These are phyloP conservation scores for Metschnikowia orientalis DNA, from an alignment of 805 yeast species.

Conservation along the genomic window DNA sequence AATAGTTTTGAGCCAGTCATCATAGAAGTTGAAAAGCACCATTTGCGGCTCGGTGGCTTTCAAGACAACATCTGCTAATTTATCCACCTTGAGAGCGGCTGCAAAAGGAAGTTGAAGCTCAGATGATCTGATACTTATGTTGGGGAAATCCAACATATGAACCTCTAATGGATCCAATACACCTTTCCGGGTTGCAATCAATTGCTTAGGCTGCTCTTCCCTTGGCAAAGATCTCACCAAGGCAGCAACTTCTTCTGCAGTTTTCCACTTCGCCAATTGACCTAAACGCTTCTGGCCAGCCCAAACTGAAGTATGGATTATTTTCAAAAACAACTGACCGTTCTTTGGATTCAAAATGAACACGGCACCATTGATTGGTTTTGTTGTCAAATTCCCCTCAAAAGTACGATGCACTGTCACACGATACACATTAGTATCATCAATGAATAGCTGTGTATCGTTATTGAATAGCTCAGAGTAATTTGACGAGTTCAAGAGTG, in stretches of 20 bases:
- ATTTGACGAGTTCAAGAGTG: constrained; percentile 82
- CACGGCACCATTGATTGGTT: constrained; percentile 89
- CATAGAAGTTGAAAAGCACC: constrained; percentile 87
- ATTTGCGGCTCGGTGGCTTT: constrained; percentile 90
- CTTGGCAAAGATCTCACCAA: constrained; percentile 80
- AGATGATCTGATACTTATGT: constrained; percentile 81
- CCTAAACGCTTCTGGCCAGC: constrained; percentile 93
- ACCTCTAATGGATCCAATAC: constrained; percentile 93
- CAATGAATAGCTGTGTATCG: constrained; percentile 81
- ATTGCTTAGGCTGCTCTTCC: constrained; percentile 92
- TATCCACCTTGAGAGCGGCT: constrained; percentile 77
- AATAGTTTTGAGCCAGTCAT: constrained; percentile 79
- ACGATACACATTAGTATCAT: constrained; percentile 91
- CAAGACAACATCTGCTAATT: constrained; percentile 70
- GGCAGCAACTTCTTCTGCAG: constrained; percentile 96
- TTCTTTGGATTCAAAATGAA: constrained; percentile 85
- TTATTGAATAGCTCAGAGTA: constrained; percentile 85
- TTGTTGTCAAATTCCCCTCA: constrained; percentile 89
- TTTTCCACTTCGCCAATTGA: constrained; percentile 94
- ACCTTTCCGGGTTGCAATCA: constrained; percentile 86
- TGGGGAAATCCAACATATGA: constrained; percentile 95
- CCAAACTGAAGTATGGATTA: constrained; percentile 93
- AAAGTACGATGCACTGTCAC: constrained; percentile 87
- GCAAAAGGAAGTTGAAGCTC: constrained; percentile 88
- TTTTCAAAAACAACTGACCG: constrained; percentile 84